A percentile compares a stretch with the other conserved stretches of the same genome.
Evolutionary conservation across 305 asterid genomes (phyloP).

Genomic region (Fraxinus dipetala): DNA sequence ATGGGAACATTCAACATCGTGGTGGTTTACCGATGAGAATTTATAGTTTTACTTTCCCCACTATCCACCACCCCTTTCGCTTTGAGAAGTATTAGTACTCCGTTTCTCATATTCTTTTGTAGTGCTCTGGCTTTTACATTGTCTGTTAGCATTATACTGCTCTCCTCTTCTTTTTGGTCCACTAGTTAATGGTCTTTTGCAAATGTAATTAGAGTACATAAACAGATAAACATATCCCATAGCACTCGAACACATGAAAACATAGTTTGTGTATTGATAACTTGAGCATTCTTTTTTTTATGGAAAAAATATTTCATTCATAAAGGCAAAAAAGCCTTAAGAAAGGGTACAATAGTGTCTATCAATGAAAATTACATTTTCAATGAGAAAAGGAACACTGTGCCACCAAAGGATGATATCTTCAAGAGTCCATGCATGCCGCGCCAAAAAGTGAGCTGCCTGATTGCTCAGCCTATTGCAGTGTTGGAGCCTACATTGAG

Average conservation of each 20-base stretch:
- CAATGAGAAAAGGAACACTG: too few relatives aligned
- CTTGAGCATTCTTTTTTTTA: neutral
- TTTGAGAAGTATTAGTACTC: neutral
- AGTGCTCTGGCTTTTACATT: neutral
- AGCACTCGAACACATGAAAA: neutral
- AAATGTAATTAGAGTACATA: neutral
- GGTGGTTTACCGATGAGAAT: neutral
- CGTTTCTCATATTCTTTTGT: neutral
- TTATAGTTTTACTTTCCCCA: neutral
- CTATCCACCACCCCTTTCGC: neutral
- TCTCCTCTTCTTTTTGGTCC: neutral
- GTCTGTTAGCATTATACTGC: neutral
- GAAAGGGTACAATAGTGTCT: too few relatives aligned
- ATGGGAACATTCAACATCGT: neutral
- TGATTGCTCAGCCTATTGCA: too few relatives aligned
- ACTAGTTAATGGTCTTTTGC: neutral
- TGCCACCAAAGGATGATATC: too few relatives aligned
- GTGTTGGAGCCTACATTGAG: too few relatives aligned
- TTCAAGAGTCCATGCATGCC: too few relatives aligned
- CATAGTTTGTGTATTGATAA: neutral
- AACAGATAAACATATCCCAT: neutral
- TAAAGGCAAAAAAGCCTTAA: too few relatives aligned
- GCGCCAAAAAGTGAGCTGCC: too few relatives aligned
- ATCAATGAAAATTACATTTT: too few relatives aligned
- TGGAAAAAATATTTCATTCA: too few relatives aligned